These are phyloP conservation scores for Neonectria magnoliae DNA, from an alignment of 2,329 filamentous ascomycete species.

Conservation along the genomic window DNA sequence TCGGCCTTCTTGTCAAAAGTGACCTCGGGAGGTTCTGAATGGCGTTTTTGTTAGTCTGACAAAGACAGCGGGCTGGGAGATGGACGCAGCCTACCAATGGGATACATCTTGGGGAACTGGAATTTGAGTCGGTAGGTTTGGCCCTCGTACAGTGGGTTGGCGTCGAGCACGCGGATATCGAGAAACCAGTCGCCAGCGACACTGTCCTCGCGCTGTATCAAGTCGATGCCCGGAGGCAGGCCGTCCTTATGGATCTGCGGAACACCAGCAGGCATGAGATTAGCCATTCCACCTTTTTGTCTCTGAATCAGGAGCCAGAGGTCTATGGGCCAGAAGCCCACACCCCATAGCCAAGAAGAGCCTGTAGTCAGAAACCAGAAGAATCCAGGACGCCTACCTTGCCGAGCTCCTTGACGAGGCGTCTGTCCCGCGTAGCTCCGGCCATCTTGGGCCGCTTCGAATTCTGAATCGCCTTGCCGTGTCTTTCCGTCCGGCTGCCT, in stretches of 20 bases:
- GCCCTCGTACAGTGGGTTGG: slow-evolving; percentile 86
- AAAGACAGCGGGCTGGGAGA: neutral
- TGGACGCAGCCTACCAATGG: slow-evolving; percentile 75
- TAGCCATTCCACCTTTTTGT: slow-evolving; percentile 24
- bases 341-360: neutral
- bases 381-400: slow-evolving; percentile 55
- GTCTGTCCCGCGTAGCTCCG: slow-evolving; percentile 63
- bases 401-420: slow-evolving; percentile 67
- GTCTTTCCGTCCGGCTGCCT: slow-evolving; percentile 3
- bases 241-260: slow-evolving; percentile 63
- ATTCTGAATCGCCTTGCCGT: neutral
- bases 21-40: slow-evolving; percentile 89
- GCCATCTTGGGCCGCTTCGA: slow-evolving; percentile 44
- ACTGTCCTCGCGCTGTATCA: slow-evolving; percentile 84
- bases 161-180: slow-evolving; percentile 90
- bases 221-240: slow-evolving; percentile 75
- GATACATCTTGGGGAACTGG: slow-evolving; percentile 83
- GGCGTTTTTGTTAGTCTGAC: slow-evolving; percentile 20
- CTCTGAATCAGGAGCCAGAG: neutral
- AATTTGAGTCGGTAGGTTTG: slow-evolving; percentile 89
- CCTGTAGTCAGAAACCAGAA: neutral
- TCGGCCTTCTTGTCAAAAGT: slow-evolving; percentile 77
- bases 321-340: neutral
- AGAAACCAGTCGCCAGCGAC: slow-evolving; percentile 81
- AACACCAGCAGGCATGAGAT: slow-evolving; percentile 25